Base-by-base conservation (phyloP, 805 yeast genomes). In the Sugiyamaella smithiae region DNA sequence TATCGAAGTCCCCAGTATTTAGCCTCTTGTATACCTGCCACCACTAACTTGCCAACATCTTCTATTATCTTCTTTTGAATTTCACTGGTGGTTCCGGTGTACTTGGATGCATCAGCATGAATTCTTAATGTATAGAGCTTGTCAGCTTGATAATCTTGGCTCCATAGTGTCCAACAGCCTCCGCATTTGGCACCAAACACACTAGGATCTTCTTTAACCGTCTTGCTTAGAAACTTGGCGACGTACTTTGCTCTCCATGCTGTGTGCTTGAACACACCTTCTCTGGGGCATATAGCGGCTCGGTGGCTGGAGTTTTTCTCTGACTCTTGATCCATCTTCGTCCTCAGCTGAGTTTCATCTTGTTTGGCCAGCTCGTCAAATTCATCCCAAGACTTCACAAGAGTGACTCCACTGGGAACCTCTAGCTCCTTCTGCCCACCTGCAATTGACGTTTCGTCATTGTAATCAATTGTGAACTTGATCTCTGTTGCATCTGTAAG, bases 21-120 rank as follows among this genome's bases (percentile, higher is more conserved):
- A 2, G 72, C 67, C 45, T 75, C 77, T 24, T 24, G 31, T n/a
- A 55, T 41, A 4, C 54, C 56, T 3, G 57, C 57, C 14, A 17
- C 29, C 19, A 58, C 22, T 5, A 58, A 52, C 36, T 57, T 50
- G 19, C 66, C 55, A 1, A 73, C 67, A n/a, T 66, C 55, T 1
- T 57, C 57, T 1, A 69, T 26, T 22, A 75, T 57, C 22, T 60
- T 50, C 6, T 59, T 53, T 8, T 32, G 4, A 25, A 25, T 26
- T 23, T 40, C 33, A 17, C 23, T 9, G 20, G 22, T 8, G 6
- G 33, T 40, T 23, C 43, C 43, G 20, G 44, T 28, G 36, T 46
- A 29, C 26, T 46, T 31, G 9, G 33, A 43, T 17, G 33, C 43
- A 23, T 48, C 50, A 11, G 52, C 49, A 32, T 55, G 49, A 8